Base-by-base conservation (phyloP, 345 rosid species). In the Microcos paniculata region DNA sequence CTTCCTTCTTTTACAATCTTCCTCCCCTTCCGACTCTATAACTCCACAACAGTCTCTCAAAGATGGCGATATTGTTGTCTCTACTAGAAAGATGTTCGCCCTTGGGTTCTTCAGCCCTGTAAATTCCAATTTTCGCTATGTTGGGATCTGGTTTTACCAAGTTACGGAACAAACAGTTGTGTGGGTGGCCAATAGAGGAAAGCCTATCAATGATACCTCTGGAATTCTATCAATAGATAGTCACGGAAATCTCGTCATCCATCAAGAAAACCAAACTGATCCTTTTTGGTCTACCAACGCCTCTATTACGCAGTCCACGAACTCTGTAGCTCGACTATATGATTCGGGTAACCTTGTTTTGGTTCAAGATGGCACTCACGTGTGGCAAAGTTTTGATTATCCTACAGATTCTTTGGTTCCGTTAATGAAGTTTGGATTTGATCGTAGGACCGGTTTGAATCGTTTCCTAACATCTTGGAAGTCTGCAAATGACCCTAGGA, bases 381-480 rank as follows among this genome's bases (percentile, higher is more conserved):
- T 87, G 11, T 93, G 97, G 97, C 89, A 91, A 72, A 90, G 97
- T 38, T 90, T 88, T 78, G 89, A 93, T 70, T 42, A 88, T 77
- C 97, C 92, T 4, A 85, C 94, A 9, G 71, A 89, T 75, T 87
- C 87, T 43, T 2, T 79, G 40, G 86, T 90, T 72, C 90, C 97
- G 0, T 82, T 63, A 45, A 86, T 90, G 95, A 89, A 80, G 62
- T 55, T 91, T 3, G 97, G 97, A 21, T 70, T 82, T 85, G 77
- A 88, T 66, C 63, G 75, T 0, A 40, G 70, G 51, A 79, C 77
- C 3, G 82, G 87, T 35, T 0, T 82, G 13, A 80, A 87, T 12
- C 51, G 84, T 45, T 63, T 70, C 31, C n/a, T 86, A 56, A 86
- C 77, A 6, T 81, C 94, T 0, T 91, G 94, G 95, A 87, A 57